Conservation (phyloP, 129 eudicot species). For the Lonicera japonica region DNA sequence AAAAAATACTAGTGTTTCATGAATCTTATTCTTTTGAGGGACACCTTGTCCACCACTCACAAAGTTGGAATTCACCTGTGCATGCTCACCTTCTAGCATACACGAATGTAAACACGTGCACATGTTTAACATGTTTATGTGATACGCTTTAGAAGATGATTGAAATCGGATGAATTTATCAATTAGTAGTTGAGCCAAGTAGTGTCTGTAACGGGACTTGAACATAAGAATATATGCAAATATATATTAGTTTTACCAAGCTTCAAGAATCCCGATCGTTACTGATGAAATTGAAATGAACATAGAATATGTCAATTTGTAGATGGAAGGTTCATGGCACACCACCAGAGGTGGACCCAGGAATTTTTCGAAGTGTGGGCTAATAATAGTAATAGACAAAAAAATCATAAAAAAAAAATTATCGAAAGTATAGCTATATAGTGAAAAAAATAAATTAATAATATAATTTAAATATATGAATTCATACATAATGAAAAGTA, state of each 20-base stretch:
- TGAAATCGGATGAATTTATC: not conserved
- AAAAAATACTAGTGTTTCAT: not conserved
- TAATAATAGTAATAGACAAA: too few species aligned
- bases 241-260: not conserved
- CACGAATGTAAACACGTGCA: slow-evolving; percentile 2
- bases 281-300: not conserved
- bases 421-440: too few species aligned
- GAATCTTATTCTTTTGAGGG: slow-evolving; percentile 18
- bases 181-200: not conserved
- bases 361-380: too few species aligned
- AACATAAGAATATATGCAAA: not conserved
- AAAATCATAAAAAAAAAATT: too few species aligned
- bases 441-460: too few species aligned
- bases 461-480: too few species aligned
- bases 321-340: slow-evolving; percentile 26
- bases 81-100: slow-evolving; percentile 14
- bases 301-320: slow-evolving; percentile 1
- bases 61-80: not conserved
- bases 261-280: not conserved
- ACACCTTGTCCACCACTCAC: slow-evolving; percentile 19
- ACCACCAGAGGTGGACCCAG: too few species aligned
- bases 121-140: not conserved
- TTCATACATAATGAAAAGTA: too few species aligned
- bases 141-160: not conserved
- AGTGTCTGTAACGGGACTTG: not conserved